A percentile compares a stretch with the other conserved stretches of the same genome.
These are phyloP conservation scores for Kurtzmaniella quercitrusa DNA, from an alignment of 1,139 yeast genomes.

Conservation along the genomic window DNA sequence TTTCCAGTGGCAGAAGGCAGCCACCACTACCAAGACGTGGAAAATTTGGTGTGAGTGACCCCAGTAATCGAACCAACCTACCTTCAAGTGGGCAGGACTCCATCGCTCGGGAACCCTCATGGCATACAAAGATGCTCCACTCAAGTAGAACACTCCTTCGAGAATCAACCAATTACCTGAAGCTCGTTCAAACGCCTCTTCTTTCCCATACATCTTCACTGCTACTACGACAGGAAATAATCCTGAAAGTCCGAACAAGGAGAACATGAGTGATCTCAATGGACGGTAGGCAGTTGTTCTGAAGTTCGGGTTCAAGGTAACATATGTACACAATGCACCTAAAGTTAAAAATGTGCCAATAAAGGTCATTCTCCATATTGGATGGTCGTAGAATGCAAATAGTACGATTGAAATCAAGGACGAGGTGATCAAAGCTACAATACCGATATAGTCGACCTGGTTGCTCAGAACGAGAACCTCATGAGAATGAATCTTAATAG, in stretches of 20 bases:
- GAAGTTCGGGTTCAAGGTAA: constrained; percentile 65
- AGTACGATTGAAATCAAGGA: constrained; percentile 69
- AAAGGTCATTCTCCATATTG: constrained; percentile 37
- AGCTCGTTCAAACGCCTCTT: constrained; percentile 45
- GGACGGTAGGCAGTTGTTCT: constrained; percentile 70
- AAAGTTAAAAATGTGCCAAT: constrained; percentile 46
- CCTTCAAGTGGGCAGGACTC: constrained; percentile 48
- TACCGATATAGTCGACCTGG: constrained; percentile 83
- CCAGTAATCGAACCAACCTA: constrained; percentile 55
- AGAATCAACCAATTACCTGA: constrained; percentile 57
- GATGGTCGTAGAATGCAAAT: constrained; percentile 60
- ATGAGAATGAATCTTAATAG: constrained; percentile 71
- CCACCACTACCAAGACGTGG: constrained; percentile 76
- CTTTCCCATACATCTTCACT: constrained; percentile 25
- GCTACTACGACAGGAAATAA: constrained; percentile 64
- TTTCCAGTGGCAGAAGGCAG: constrained; percentile 71
- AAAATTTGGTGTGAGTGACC: constrained; percentile 91
- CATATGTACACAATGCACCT: constrained; percentile 59
- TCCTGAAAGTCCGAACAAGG: constrained; percentile 77
- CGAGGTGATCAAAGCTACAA: constrained; percentile 68
- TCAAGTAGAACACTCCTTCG: constrained; percentile 72
- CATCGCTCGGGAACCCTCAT: constrained; percentile 70
- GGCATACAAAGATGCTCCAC: constrained; percentile 80
- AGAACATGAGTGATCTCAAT: constrained; percentile 72
- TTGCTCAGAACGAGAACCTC: constrained; percentile 62